Evolutionary conservation across 768 basidiomycete genomes (phyloP).

Genomic region (Dendrothele bispora): DNA sequence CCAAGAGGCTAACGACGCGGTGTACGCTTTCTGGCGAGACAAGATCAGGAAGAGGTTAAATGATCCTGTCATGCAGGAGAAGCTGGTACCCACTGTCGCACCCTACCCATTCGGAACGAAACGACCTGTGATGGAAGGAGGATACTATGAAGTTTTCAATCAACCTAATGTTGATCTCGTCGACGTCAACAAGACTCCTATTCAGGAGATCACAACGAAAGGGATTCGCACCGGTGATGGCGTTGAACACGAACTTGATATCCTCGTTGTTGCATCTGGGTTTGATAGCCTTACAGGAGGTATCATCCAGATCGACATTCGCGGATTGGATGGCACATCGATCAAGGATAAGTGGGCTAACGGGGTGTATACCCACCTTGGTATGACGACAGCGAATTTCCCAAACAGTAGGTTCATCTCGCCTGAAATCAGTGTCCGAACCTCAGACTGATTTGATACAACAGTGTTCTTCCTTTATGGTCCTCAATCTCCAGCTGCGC

Average conservation of each 20-base stretch:
- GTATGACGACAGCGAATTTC: conserved; percentile 18
- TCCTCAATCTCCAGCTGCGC: too few species aligned
- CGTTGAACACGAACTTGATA: conserved; percentile 19
- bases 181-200: conserved; percentile 20
- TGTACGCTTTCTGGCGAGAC: too few species aligned
- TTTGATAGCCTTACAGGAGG: conserved; percentile 24
- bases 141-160: conserved; percentile 21
- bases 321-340: conserved; percentile 13
- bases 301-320: conserved; percentile 23
- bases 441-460: conserved; percentile 23
- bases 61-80: too few species aligned
- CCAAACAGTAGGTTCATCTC: too few species aligned
- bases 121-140: conserved; percentile 19
- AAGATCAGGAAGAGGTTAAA: too few species aligned
- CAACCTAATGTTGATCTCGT: conserved; percentile 21
- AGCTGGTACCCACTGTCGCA: too few species aligned
- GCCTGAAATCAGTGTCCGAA: conserved; percentile 23
- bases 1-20: too few species aligned
- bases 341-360: conserved; percentile 23
- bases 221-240: conserved; percentile 21
- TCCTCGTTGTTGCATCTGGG: conserved; percentile 21
- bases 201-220: conserved; percentile 17
- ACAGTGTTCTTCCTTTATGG: too few species aligned
- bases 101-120: conserved; percentile 18
- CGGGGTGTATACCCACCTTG: conserved; percentile 22